Evolutionary conservation across 768 basidiomycete species (phyloP).

Genomic region (Grammothele lineata): DNA sequence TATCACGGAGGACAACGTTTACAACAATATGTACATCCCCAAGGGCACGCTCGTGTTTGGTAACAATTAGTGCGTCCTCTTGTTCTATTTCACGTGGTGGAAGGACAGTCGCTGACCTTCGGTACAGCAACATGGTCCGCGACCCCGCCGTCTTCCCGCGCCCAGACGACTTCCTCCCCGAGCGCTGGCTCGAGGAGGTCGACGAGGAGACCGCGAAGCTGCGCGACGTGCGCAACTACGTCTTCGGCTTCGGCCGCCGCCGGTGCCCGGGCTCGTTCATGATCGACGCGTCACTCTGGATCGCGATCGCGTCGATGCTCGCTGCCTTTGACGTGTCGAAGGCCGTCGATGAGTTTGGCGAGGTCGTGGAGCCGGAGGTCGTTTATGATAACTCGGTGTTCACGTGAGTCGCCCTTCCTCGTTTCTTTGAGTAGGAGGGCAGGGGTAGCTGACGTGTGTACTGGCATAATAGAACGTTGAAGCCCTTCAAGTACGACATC

Average conservation of each 20-base stretch:
- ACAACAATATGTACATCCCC: slow-evolving; percentile 54
- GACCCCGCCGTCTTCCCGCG: slow-evolving; percentile 44
- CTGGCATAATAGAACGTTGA: slow-evolving; percentile 36
- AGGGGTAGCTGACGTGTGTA: neutral
- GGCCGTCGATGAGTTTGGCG: slow-evolving; percentile 19
- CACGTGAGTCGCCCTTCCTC: slow-evolving; percentile 37
- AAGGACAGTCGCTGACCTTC: neutral
- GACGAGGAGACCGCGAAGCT: slow-evolving; percentile 18
- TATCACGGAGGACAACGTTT: slow-evolving; percentile 62
- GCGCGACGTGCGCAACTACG: slow-evolving; percentile 39
- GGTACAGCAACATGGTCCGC: slow-evolving; percentile 27
- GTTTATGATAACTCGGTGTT: slow-evolving; percentile 62
- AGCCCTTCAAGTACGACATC: slow-evolving; percentile 47
- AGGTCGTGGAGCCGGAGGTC: slow-evolving; percentile 31
- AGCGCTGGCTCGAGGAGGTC: slow-evolving; percentile 39
- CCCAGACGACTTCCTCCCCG: slow-evolving; percentile 48
- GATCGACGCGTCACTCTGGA: slow-evolving; percentile 21
- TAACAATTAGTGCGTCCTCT: slow-evolving; percentile 50
- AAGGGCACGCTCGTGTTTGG: slow-evolving; percentile 61
- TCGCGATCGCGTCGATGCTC: slow-evolving; percentile 23
- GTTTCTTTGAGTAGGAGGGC: neutral
- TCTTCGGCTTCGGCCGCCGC: slow-evolving; percentile 24
- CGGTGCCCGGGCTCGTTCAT: slow-evolving; percentile 22
- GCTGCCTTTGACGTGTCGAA: slow-evolving; percentile 21
- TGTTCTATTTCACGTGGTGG: neutral